Base-by-base conservation (phyloP, 2,329 filamentous ascomycete genomes). In the Ascochyta koolunga region DNA sequence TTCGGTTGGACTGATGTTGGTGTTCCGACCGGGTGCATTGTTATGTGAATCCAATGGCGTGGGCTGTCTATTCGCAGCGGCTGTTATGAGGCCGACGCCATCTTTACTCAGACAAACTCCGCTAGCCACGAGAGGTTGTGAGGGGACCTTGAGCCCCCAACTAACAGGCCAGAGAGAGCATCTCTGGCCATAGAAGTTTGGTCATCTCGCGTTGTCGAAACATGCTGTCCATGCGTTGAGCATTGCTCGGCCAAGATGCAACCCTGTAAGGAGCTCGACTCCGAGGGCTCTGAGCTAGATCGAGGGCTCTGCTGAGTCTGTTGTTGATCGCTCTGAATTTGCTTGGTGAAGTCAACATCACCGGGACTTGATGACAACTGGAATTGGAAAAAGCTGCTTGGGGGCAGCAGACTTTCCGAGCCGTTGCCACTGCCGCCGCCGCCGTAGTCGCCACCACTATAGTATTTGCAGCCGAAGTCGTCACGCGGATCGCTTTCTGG, bases 371-470 rank as follows among this genome's bases (percentile, higher is more conserved):
- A 35, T 11, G 65, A 65, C 40, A 70, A 59, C 45, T 72, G 66
- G 68, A 72, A 71, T 50, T 71, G 67, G 59, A 65, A 70, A 64
- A 66, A 72, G 5, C 63, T 61, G 36, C 64, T 56, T 10, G 46
- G 61, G 48, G 54, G 47, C 24, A 29, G 46, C 29, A 50, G 40
- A 36, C 46, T 44, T 19, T 11, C 38, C 11, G 40, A 21, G 19
- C 51, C 47, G 18, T 46, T 48, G 22, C 60, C 48, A 41, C 57
- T 53, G 48, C 58, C 38, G 50, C 54, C 58, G 32, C 62, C 58
- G 9, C 49, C 54, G 13, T 40, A 48, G 50, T 54, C 41, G 25
- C 58, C 53, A 21, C 58, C 60, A 15, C 62, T 62, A 39, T 51
- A 60, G 46, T 62, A 62, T 29, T 67, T 58, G 39, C 60, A 58